Evolutionary conservation across 2,329 filamentous ascomycete species (phyloP), one percentile per base, ranked within the genome.

Genomic region (Colletotrichum sidae): DNA sequence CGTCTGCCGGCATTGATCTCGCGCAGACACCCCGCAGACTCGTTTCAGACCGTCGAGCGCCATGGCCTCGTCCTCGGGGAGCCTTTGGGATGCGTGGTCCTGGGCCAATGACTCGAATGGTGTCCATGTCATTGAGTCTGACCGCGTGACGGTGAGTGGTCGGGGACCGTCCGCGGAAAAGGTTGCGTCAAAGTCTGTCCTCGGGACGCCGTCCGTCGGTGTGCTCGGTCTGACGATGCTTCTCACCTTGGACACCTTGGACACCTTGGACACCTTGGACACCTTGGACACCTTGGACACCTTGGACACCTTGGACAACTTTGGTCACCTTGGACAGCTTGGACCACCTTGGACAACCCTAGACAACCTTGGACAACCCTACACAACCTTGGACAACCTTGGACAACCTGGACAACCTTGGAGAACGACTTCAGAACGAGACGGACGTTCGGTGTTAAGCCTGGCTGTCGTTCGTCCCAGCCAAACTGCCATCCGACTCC

Each of bases 401-500:
- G 17, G 17, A 17, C 17, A 17, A 2, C 17, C 2, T 25, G 1
- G 25, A 25, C 25, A 25, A 25, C 25, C 25, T 25, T 2, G 15
- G 15, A 17, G 15, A 17, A 17, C 2, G 15, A 17, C 15, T 0
- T 2, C 25, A 25, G 4, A 25, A 4, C 25, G 25, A 25, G 25
- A 25, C 5, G 25, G 25, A 4, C 25, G 25, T 25, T 25, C 25
- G 46, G 52, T 42, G 52, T 52, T 52, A 42, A 50, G 4, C 25
- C 25, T 4, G 6, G 33, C 38, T 49, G 37, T 35, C 15, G 53
- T 63, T 66, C 52, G 2, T 57, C 35, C 42, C 33, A 41, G 6
- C 12, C 8, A 34, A 57, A 12, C 37, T 63, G 63, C n/a, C 58
- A 49, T 66, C 58, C 58, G 63, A 62, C 59, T 66, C 58, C 63